phyloP scores from a whole-genome alignment of 1,284 basidiomycete genomes.

The Austroboletus novae-zelandiae region DNA sequence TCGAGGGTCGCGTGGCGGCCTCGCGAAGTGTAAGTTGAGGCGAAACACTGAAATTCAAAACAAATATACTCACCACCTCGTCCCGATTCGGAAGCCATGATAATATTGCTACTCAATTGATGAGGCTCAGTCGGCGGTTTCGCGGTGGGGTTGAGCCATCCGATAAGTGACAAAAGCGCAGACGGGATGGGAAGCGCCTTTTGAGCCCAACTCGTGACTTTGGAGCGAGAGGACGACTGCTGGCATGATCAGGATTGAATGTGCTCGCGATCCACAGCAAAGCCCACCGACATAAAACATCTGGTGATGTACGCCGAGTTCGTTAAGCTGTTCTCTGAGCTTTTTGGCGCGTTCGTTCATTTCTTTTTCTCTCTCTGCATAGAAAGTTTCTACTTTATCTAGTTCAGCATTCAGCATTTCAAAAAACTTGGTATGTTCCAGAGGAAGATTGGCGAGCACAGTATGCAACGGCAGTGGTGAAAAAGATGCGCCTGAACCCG shows the following conservation, averaged over 20 bases:
- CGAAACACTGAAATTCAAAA: not conserved
- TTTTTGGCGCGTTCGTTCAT: conserved; percentile 49
- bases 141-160: not conserved
- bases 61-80: conserved; percentile 11
- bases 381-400: conserved; percentile 84
- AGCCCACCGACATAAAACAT: conserved; percentile 56
- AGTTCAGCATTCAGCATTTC: conserved; percentile 71
- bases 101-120: not conserved
- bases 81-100: conserved; percentile 17
- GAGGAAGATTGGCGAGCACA: conserved; percentile 51
- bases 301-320: conserved; percentile 69
- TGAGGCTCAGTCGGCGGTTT: not conserved
- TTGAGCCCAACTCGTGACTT: conserved; percentile 9
- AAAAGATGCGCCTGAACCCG: conserved; percentile 2
- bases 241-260: conserved; percentile 3
- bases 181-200: conserved; percentile 5
- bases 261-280: not conserved
- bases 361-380: conserved; percentile 70
- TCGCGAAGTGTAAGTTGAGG: conserved; percentile 1
- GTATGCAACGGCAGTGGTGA: conserved; percentile 43
- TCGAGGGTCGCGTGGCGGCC: not conserved
- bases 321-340: conserved; percentile 73
- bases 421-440: conserved; percentile 71
- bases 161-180: conserved; percentile 6
- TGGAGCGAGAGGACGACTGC: conserved; percentile 13